These are phyloP conservation scores for Gaeumannomyces tritici DNA, from an alignment of 2,329 filamentous ascomycete species.

Conservation along the genomic window DNA sequence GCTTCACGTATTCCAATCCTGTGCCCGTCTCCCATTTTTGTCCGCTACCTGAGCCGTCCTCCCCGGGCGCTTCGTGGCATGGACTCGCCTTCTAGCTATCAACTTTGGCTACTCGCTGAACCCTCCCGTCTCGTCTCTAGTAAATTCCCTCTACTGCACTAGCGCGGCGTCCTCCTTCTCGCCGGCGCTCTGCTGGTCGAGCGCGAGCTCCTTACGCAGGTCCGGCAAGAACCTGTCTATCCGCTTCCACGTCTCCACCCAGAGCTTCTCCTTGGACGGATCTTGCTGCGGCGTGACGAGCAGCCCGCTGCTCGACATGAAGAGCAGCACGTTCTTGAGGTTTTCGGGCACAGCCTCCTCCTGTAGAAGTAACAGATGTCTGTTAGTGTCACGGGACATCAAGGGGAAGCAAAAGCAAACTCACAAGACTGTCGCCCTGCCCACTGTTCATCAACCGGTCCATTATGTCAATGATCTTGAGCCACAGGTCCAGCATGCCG, in stretches of 20 bases:
- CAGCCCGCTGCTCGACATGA: slow-evolving; percentile 86
- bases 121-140: too few species aligned
- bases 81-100: too few species aligned
- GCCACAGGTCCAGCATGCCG: slow-evolving; percentile 85
- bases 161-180: neutral
- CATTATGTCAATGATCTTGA: slow-evolving; percentile 87
- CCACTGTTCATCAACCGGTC: slow-evolving; percentile 94
- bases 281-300: slow-evolving; percentile 61
- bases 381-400: neutral
- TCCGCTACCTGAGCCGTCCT: too few species aligned
- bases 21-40: too few species aligned
- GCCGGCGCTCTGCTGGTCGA: slow-evolving; percentile 30
- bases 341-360: slow-evolving; percentile 94
- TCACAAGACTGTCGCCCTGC: slow-evolving; percentile 77
- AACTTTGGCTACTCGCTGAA: too few species aligned
- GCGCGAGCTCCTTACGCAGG: slow-evolving; percentile 43
- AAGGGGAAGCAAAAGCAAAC: slow-evolving; percentile 20
- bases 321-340: slow-evolving; percentile 89
- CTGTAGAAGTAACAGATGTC: slow-evolving; percentile 28
- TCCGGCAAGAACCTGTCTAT: slow-evolving; percentile 58
- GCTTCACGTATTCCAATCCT: neutral
- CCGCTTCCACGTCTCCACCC: slow-evolving; percentile 55
- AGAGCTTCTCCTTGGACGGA: slow-evolving; percentile 43
- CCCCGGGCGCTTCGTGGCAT: neutral
- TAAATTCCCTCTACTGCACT: neutral